phyloP scores from a whole-genome alignment of 768 basidiomycete genomes.

The Serendipita sp. region DNA sequence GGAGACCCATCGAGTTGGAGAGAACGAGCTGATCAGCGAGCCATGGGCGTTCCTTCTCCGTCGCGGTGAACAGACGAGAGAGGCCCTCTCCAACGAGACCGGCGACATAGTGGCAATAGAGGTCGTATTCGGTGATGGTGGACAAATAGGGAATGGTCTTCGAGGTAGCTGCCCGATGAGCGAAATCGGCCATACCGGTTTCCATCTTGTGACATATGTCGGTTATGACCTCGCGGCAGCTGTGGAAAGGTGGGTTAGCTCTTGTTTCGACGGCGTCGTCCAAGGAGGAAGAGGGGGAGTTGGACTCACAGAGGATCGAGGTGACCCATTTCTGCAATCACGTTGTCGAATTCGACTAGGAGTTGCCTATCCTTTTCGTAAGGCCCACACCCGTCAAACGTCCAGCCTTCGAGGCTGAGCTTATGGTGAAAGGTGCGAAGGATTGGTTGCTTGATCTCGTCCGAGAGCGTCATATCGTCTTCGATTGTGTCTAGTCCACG shows the following conservation, averaged over 20 bases:
- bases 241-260: constrained; percentile 7
- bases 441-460: constrained; percentile 70
- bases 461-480: constrained; percentile 93
- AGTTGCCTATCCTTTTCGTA: constrained; percentile 79
- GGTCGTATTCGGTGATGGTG: constrained; percentile 74
- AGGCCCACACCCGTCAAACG: constrained; percentile 63
- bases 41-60: constrained; percentile 62
- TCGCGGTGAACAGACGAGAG: constrained; percentile 73
- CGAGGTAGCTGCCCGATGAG: constrained; percentile 55
- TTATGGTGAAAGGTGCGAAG: constrained; percentile 70
- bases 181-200: constrained; percentile 89
- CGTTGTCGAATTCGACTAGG: constrained; percentile 64
- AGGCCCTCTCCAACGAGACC: constrained; percentile 95
- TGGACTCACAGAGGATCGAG: constrained; percentile 41
- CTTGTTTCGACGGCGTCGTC: background rate
- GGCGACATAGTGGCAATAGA: constrained; percentile 98
- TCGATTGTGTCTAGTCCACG: constrained; percentile 94
- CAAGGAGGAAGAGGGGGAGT: background rate
- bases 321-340: constrained; percentile 64
- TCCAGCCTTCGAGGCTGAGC: constrained; percentile 74
- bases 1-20: constrained; percentile 85
- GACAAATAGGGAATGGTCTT: constrained; percentile 36
- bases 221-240: constrained; percentile 62
- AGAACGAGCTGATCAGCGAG: constrained; percentile 71
- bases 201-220: constrained; percentile 81